A percentile compares a stretch with the other conserved stretches of the same genome.
Conservation (phyloP, 2,329 filamentous ascomycete genomes). For the Dryadomyces quercus-mongolicae region DNA sequence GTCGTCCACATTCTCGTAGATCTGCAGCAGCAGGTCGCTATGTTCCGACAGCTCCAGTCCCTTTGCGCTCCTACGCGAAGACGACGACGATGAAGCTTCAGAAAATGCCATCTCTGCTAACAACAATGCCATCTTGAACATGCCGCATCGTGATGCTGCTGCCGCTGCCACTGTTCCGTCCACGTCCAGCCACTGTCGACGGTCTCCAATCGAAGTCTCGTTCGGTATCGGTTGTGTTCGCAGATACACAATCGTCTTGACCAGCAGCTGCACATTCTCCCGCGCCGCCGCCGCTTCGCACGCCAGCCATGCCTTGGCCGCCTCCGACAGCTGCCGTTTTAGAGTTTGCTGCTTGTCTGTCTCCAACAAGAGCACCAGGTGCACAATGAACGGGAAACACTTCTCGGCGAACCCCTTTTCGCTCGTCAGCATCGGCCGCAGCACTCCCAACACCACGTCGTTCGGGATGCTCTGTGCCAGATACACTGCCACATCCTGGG, state of each 20-base stretch:
- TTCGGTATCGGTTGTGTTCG: slow-evolving; percentile 63
- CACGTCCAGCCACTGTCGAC: slow-evolving; percentile 75
- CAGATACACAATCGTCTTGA: slow-evolving; percentile 79
- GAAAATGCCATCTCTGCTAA: slow-evolving; percentile 64
- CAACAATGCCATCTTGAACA: slow-evolving; percentile 77
- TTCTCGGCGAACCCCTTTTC: slow-evolving; percentile 60
- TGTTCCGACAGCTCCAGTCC: slow-evolving; percentile 31
- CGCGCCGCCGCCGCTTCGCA: slow-evolving; percentile 31
- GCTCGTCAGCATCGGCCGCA: slow-evolving; percentile 52
- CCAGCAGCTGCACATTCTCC: slow-evolving; percentile 57
- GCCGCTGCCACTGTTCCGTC: slow-evolving; percentile 58
- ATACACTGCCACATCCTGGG: slow-evolving; percentile 46
- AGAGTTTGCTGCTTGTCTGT: slow-evolving; percentile 46
- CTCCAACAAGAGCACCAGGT: slow-evolving; percentile 64
- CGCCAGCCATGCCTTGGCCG: slow-evolving; percentile 52
- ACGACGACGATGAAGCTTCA: slow-evolving; percentile 23
- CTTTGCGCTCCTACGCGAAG: neutral
- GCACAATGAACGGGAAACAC: slow-evolving; percentile 73
- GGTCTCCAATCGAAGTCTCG: slow-evolving; percentile 68
- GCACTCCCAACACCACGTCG: slow-evolving; percentile 56
- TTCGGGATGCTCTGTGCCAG: slow-evolving; percentile 47
- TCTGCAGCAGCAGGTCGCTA: slow-evolving; percentile 59
- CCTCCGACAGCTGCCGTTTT: slow-evolving; percentile 52
- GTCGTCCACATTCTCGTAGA: slow-evolving; percentile 90
- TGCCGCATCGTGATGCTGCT: slow-evolving; percentile 65